Base-by-base conservation (phyloP, 176 grass and related monocot species). In the Oryza glumipatula region DNA sequence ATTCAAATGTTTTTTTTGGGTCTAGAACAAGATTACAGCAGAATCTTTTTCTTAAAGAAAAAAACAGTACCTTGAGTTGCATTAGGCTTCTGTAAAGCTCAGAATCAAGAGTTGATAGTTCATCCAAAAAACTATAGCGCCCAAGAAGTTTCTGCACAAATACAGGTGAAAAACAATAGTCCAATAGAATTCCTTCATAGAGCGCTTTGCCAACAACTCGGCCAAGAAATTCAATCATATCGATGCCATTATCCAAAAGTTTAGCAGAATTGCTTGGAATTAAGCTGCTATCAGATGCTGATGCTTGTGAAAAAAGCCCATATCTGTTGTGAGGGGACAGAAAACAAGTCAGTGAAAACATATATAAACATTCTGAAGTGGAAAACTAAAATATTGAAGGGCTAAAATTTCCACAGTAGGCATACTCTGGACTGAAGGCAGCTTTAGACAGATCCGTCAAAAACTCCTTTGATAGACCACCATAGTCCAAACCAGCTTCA, bases 401-500 rank as follows among this genome's bases (percentile, higher is more conserved):
- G 39, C 28, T 81, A 32, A 77, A 69, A 46, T 43, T 16, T 85
- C 72, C 41, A 46, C 26, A 69, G 30, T 65, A 67, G 11, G 78
- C 85, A 85, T 94, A 95, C 93, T 92, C 91, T 68, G 96, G 93
- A 83, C 92, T 93, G 76, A 98, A 95, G 79, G 91, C 89, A 64
- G 91, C 83, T 81, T 91, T 98, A 14, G 91, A 90, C 60, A 98
- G 84, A 95, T 98, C 96, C 24, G 96, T 98, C 88, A 95, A 92
- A 52, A 98, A 98, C 83, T 98, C 93, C 71, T 98, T 98, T 64
- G 96, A 95, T 66, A 98, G 80, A 73, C 96, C 96, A 70, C 96
- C 96, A 69, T 98, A 98, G 68, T 98, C 93, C 81, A 98, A 89
- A 92, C 96, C 96, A 90, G 91, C 93, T 88, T 98, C 96, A 76